phyloP scores from a whole-genome alignment of 352 stramenopile genomes.

The Phytopythium delawarense region DNA sequence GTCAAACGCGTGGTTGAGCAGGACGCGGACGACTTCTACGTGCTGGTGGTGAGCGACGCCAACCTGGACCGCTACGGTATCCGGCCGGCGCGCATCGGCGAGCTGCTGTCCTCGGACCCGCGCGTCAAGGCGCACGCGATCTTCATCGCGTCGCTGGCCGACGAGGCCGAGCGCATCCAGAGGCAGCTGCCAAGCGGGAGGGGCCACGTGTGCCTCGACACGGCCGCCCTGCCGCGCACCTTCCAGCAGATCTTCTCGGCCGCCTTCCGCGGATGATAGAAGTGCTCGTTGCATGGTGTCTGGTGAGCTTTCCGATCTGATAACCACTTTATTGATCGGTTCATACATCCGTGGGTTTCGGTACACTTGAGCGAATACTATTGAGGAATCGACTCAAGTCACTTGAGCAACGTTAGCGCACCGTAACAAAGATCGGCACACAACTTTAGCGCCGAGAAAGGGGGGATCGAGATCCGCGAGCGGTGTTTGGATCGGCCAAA shows the following conservation, averaged over 20 bases:
- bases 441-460: conserved; percentile 1
- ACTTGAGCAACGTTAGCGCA: background rate
- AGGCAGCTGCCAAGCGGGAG: conserved; percentile 58
- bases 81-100: conserved; percentile 42
- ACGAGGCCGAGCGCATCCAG: conserved; percentile 70
- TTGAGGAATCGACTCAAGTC: background rate
- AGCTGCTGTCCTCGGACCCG: conserved; percentile 45
- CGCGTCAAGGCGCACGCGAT: conserved; percentile 74
- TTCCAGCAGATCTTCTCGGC: conserved; percentile 86
- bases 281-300: background rate
- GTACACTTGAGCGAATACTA: background rate
- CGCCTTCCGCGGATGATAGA: conserved; percentile 24
- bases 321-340: conserved; percentile 3
- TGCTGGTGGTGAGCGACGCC: conserved; percentile 94
- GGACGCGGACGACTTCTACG: conserved; percentile 74
- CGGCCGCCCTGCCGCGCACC: conserved; percentile 64
- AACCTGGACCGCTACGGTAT: conserved; percentile 94
- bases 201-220: conserved; percentile 79
- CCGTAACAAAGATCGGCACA: background rate
- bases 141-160: conserved; percentile 81
- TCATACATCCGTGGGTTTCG: background rate
- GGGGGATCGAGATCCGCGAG: background rate
- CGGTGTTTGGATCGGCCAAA: background rate
- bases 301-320: background rate
- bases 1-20: conserved; percentile 65